Evolutionary conservation across 352 stramenopile species (phyloP), one percentile per base, ranked within the genome.

Genomic region (Pythium phragmiticola): DNA sequence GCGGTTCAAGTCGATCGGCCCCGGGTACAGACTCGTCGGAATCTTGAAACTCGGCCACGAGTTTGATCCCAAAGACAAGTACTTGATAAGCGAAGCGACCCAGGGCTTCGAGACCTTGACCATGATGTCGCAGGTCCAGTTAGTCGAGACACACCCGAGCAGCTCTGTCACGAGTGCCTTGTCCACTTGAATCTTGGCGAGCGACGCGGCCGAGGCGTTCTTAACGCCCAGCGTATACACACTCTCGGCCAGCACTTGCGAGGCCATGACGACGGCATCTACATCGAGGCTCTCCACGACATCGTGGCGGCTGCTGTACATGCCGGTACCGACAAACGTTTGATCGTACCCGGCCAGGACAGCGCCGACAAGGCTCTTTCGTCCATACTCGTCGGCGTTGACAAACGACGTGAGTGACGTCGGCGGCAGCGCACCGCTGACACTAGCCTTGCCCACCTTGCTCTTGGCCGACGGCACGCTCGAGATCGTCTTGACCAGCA

Each of bases 51-150:
- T 71, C n/a, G 85, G 85, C 62, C 55, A 82, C 16, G 83, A 65
- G n/a, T 53, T 74, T 9, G 75, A 51, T 2, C 48, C 58, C 14
- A 90, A 58, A 37, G 68, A 67, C 47, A 92, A 53, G 52, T 92
- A 92, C 41, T 89, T 78, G 52, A 89, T 78, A 66, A 90, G 74
- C 13, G 85, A 87, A 30, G 70, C 64, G 2, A 92, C 70, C 47
- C 75, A 84, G 16, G 70, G 79, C 53, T 72, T 66, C n/a, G 82
- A 90, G 69, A 88, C 87, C 21, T 80, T 74, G 28, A 68, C 75
- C 80, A 94, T 92, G 3, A 89, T 52, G 7, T 78, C 69, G 50
- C 85, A 94, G n/a, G 17, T 74, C 85, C 85, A 94, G 69, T 94
- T 68, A 0, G 65, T 74, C 19, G 61, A 76, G 14, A 94, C 68